Conservation (phyloP, 2,329 filamentous ascomycete genomes). For the Zymoseptoria passerinii region DNA sequence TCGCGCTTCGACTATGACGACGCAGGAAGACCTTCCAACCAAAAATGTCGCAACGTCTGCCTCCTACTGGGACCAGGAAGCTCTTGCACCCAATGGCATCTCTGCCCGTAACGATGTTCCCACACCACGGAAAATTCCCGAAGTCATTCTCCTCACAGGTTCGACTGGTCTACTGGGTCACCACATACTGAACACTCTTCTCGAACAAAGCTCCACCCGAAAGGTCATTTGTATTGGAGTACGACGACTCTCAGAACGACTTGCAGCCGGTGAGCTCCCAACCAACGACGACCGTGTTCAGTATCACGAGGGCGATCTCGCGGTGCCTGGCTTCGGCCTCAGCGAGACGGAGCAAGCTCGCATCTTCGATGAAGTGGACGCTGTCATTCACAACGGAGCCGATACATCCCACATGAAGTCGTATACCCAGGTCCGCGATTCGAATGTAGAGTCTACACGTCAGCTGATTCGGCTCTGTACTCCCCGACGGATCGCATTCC, state of each 20-base stretch:
- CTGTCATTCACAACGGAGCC: constrained; percentile 20
- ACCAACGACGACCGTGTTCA: not conserved
- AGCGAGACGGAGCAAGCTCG: constrained; percentile 19
- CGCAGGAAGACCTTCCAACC: not conserved
- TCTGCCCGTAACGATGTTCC: not conserved
- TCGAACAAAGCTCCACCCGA: not conserved
- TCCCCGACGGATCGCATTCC: not conserved
- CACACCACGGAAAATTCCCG: not conserved
- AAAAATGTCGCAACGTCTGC: not conserved
- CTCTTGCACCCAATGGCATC: not conserved
- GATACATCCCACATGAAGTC: constrained; percentile 19
- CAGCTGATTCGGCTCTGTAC: not conserved
- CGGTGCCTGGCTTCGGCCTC: constrained; percentile 31
- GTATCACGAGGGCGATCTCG: constrained; percentile 3
- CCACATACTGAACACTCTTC: not conserved
- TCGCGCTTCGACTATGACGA: no score
- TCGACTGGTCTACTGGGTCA: not conserved
- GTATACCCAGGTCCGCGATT: constrained; percentile 15
- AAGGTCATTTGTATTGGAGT: not conserved
- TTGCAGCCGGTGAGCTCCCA: not conserved
- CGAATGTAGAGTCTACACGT: constrained; percentile 14
- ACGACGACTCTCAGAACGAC: not conserved
- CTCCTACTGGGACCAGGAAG: not conserved
- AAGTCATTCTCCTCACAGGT: not conserved
- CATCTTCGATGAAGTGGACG: constrained; percentile 29